Conservation (phyloP, 176 grass and related monocot species). For the Eleusine coracana region DNA sequence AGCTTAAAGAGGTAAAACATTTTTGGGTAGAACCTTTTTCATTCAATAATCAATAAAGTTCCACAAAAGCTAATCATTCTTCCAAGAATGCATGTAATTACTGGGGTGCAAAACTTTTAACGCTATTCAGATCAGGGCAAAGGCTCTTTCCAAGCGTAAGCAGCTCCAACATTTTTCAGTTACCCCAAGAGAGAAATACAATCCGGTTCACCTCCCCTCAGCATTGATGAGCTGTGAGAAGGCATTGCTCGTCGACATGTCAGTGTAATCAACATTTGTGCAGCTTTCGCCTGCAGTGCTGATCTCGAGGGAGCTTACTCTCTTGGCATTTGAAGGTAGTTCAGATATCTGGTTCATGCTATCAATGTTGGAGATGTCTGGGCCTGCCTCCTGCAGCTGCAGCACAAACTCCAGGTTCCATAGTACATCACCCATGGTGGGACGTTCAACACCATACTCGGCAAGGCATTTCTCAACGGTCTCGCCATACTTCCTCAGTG, state of each 20-base stretch:
- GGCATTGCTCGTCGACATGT: slow-evolving; percentile 61
- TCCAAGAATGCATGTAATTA: slow-evolving; percentile 17
- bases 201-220: slow-evolving; percentile 65
- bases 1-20: neutral
- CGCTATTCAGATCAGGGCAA: slow-evolving; percentile 6
- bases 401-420: slow-evolving; percentile 95
- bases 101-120: slow-evolving; percentile 21
- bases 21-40: neutral
- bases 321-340: slow-evolving; percentile 47
- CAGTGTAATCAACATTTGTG: slow-evolving; percentile 29
- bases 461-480: slow-evolving; percentile 87
- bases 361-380: slow-evolving; percentile 67
- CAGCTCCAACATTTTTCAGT: slow-evolving; percentile 24
- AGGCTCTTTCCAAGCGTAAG: neutral
- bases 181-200: neutral
- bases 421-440: slow-evolving; percentile 88
- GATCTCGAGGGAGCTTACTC: slow-evolving; percentile 52
- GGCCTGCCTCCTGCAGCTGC: slow-evolving; percentile 86
- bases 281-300: slow-evolving; percentile 42
- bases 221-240: slow-evolving; percentile 90
- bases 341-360: slow-evolving; percentile 77
- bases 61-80: neutral
- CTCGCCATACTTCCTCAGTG: slow-evolving; percentile 77
- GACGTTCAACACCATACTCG: slow-evolving; percentile 76
- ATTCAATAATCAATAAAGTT: neutral